A percentile compares a stretch with the other conserved stretches of the same genome.
These are phyloP conservation scores for Botrytis sinoallii DNA, from an alignment of 2,329 filamentous ascomycete genomes.

Conservation along the genomic window DNA sequence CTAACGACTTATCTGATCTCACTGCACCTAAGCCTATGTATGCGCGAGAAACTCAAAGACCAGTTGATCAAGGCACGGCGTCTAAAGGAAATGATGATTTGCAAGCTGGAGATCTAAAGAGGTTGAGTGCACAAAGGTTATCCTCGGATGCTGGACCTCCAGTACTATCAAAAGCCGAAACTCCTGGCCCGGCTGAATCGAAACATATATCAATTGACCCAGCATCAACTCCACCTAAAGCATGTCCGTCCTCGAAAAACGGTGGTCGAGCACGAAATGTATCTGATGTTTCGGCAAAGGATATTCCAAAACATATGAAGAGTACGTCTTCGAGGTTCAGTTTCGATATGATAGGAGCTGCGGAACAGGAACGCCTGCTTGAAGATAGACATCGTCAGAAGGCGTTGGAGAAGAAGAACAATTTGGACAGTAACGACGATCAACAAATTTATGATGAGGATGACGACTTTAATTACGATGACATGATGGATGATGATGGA, in stretches of 20 bases:
- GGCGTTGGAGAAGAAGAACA: conserved; percentile 57
- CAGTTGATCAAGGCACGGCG: conserved; percentile 24
- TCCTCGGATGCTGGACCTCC: conserved; percentile 29
- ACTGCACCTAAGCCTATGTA: conserved; percentile 35
- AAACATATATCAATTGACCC: conserved; percentile 33
- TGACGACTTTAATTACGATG: conserved; percentile 62
- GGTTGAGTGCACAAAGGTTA: conserved; percentile 25
- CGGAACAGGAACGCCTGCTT: conserved; percentile 63
- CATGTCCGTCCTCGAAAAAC: conserved; percentile 26
- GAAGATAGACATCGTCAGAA: conserved; percentile 71
- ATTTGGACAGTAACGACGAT: conserved; percentile 35
- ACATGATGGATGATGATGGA: conserved; percentile 52
- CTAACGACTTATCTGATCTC: conserved; percentile 36
- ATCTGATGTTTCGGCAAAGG: conserved; percentile 47
- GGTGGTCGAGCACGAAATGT: conserved; percentile 47
- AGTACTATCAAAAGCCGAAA: conserved; percentile 29
- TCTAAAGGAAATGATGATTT: conserved; percentile 29
- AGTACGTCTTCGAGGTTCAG: conserved; percentile 78
- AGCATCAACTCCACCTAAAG: conserved; percentile 29
- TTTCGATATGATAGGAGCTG: conserved; percentile 73
- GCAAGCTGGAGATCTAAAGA: conserved; percentile 20
- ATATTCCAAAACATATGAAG: conserved; percentile 62
- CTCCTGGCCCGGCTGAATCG: conserved; percentile 19
- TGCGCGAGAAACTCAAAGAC: conserved; percentile 30
- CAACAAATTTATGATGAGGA: conserved; percentile 44